phyloP scores from a whole-genome alignment of 1,284 basidiomycete genomes.

The Chalciporus sp. region DNA sequence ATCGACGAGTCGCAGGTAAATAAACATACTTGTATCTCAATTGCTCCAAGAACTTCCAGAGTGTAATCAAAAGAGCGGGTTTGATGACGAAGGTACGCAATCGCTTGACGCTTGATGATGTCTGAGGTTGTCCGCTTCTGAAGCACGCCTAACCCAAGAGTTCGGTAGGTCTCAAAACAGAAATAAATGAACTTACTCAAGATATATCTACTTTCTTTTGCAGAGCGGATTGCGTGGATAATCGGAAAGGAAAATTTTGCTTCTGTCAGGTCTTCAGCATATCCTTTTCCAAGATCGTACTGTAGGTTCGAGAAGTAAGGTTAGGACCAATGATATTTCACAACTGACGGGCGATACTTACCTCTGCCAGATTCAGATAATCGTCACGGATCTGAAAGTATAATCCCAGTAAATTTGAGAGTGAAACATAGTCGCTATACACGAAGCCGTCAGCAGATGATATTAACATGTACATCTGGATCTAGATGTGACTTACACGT shows the following conservation, averaged over 20 bases:
- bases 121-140: constrained; percentile 80
- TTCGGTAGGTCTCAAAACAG: not conserved
- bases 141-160: constrained; percentile 64
- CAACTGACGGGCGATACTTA: constrained; percentile 29
- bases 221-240: constrained; percentile 73
- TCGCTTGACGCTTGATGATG: constrained; percentile 74
- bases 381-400: constrained; percentile 96
- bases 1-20: no score
- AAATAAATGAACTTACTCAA: constrained; percentile 61
- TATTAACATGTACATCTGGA: no score
- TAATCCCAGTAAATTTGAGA: constrained; percentile 90
- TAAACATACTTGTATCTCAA: constrained; percentile 36
- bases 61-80: constrained; percentile 76
- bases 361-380: constrained; percentile 89
- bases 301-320: constrained; percentile 29
- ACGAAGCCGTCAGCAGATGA: not conserved
- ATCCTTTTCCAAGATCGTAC: constrained; percentile 90
- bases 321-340: no score
- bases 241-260: constrained; percentile 96
- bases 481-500: not conserved
- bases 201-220: constrained; percentile 76
- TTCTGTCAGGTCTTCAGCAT: constrained; percentile 90
- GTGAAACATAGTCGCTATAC: constrained; percentile 80
- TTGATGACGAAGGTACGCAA: constrained; percentile 69
- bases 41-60: constrained; percentile 45